These are phyloP conservation scores for Oxyria digyna DNA, from an alignment of 148 eudicot genomes.

Conservation along the genomic window DNA sequence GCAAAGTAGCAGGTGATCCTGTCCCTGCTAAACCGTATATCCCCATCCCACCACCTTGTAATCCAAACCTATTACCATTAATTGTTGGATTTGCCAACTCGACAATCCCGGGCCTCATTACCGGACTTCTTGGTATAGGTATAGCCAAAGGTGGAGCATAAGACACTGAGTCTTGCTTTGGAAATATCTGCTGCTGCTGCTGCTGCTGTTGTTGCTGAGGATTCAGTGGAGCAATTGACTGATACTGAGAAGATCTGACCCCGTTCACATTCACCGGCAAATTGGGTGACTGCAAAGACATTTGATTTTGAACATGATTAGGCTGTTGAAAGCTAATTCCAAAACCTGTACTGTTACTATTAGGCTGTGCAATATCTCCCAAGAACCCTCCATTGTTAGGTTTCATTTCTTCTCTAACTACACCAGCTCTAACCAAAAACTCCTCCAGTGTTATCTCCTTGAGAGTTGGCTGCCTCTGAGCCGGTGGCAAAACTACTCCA, in stretches of 20 bases:
- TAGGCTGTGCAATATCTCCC: slow-evolving; percentile 28
- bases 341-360: slow-evolving; percentile 16
- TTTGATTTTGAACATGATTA: slow-evolving; percentile 20
- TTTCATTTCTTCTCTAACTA: slow-evolving; percentile 61
- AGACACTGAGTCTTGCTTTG: slow-evolving; percentile 48
- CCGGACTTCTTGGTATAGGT: slow-evolving; percentile 21
- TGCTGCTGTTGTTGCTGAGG: slow-evolving; percentile 21
- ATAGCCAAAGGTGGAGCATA: slow-evolving; percentile 42
- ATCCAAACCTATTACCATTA: slow-evolving; percentile 25
- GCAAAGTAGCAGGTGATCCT: slow-evolving; percentile 53
- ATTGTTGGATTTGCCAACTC: slow-evolving; percentile 34
- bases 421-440: slow-evolving; percentile 76
- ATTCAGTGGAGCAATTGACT: slow-evolving; percentile 17
- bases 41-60: slow-evolving; percentile 44
- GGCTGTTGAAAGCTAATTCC: slow-evolving; percentile 52
- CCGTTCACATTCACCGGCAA: slow-evolving; percentile 58
- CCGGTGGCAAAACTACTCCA: slow-evolving; percentile 28
- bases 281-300: slow-evolving; percentile 28
- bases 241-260: slow-evolving; percentile 35
- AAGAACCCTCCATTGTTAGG: slow-evolving; percentile 25
- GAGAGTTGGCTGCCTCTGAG: slow-evolving; percentile 53
- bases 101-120: slow-evolving; percentile 42
- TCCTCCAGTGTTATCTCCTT: slow-evolving; percentile 89
- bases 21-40: neutral
- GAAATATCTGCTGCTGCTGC: slow-evolving; percentile 36